Evolutionary conservation across 2,329 filamentous ascomycete genomes (phyloP), one percentile per base, ranked within the genome.

Genomic region (Talaromyces amestolkiae): DNA sequence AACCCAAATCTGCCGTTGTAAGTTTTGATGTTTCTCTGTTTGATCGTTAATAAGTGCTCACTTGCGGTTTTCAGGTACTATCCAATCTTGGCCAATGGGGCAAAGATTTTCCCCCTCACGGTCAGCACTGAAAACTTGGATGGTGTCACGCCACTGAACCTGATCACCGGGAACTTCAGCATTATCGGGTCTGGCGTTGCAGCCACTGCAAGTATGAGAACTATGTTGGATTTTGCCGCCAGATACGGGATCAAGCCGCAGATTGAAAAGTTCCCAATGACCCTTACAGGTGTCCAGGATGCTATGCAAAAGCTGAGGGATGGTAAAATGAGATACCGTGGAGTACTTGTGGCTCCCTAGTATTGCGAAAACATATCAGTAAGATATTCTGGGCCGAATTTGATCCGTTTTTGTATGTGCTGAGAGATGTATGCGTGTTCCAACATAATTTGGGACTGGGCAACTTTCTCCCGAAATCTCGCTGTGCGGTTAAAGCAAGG

Each of bases 171-270:
- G 6, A 27, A 27, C 13, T 17, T 27, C 13, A 51, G 47, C 10
- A 17, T 31, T 27, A 86, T 56, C 71, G 47, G 47, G 8, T 17
- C 24, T 27, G 47, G 47, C 31, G 47, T 51, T 27, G 47, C 47
- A 13, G 47, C 47, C 7, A 51, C 47, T 31, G 47, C 47, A 17
- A 51, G 47, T 22, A 51, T 51, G 47, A 51, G 47, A 24, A 15
- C 22, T 51, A 82, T 82, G 81, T 70, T 82, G 69, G 62, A 74
- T 58, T 66, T 83, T 56, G 78, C 78, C 3, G 80, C 74, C 17
- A 71, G 78, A 67, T 78, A 80, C 69, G 71, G 70, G 4, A 74
- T 81, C 10, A 68, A 75, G 67, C 76, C 79, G 19, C 82, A 80
- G 80, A 71, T 81, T 66, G 70, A 81, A 66, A 71, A 74, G 60